phyloP scores from a whole-genome alignment of 805 yeast genomes.

The Saccharomycopsis amapae region DNA sequence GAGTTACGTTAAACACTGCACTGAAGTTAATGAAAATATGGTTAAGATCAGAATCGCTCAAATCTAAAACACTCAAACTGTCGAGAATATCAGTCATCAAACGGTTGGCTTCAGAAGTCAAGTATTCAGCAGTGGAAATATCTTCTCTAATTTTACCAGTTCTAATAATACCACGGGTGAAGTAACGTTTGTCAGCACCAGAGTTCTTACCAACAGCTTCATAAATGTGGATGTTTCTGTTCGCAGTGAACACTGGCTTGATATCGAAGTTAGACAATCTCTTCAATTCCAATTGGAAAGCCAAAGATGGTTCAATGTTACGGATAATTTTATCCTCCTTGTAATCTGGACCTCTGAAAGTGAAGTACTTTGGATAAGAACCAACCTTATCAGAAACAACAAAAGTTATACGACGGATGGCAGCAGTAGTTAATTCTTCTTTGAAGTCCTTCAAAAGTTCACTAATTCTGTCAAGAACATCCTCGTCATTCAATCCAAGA shows the following conservation, averaged over 20 bases:
- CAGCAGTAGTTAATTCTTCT: conserved; percentile 61
- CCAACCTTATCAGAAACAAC: conserved; percentile 81
- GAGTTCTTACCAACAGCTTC: conserved; percentile 95
- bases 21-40: conserved; percentile 96
- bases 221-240: conserved; percentile 95
- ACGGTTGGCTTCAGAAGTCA: conserved; percentile 93
- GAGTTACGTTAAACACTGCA: conserved; percentile 88
- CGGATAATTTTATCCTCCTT: conserved; percentile 88
- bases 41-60: conserved; percentile 91
- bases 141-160: conserved; percentile 94
- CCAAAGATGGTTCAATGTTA: conserved; percentile 97
- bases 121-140: conserved; percentile 84
- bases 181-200: conserved; percentile 87
- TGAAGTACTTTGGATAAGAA: conserved; percentile 88
- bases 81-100: conserved; percentile 94
- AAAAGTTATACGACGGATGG: conserved; percentile 89
- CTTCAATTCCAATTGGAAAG: conserved; percentile 92
- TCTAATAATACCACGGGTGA: conserved; percentile 94
- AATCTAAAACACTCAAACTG: conserved; percentile 88
- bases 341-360: conserved; percentile 85
- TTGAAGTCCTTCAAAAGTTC: conserved; percentile 61
- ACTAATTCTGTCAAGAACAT: conserved; percentile 52
- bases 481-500: conserved; percentile 71
- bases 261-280: conserved; percentile 92
- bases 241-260: conserved; percentile 91